Conservation (phyloP, 345 rosid genomes). For the Brassica carinata region DNA sequence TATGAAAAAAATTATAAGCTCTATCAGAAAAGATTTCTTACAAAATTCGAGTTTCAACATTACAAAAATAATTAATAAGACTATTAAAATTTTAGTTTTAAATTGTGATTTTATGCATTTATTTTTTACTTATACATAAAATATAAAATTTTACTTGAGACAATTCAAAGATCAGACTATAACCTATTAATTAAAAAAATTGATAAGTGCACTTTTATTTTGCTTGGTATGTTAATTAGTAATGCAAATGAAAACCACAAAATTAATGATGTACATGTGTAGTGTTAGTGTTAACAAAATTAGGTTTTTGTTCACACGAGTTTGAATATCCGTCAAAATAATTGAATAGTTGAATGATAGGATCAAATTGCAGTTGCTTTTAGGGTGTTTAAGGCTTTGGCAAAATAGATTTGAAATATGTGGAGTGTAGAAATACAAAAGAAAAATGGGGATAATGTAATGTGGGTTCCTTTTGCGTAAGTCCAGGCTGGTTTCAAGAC, state of each 20-base stretch:
- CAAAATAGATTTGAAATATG: not conserved
- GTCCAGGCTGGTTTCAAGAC: constrained; percentile 41
- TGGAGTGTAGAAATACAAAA: constrained; percentile 9
- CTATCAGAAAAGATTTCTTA: not conserved
- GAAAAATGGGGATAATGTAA: constrained; percentile 16
- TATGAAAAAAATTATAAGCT: not conserved
- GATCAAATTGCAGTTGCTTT: not conserved
- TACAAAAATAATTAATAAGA: not conserved
- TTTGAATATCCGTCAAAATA: not conserved
- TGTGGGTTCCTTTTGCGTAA: constrained; percentile 36
- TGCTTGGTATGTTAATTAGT: not conserved
- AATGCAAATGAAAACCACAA: not conserved
- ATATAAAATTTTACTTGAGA: not conserved
- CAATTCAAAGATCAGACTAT: not conserved
- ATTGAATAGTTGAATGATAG: constrained; percentile 1
- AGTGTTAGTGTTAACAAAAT: not conserved
- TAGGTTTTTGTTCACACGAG: not conserved
- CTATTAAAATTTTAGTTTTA: no score
- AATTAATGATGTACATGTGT: not conserved
- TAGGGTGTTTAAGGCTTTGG: constrained; percentile 4
- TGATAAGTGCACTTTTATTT: not conserved
- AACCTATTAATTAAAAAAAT: not conserved
- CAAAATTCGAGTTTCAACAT: not conserved
- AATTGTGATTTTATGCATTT: not conserved
- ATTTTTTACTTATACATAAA: not conserved